A percentile compares a stretch with the other conserved stretches of the same genome.
Conservation (phyloP, 768 basidiomycete species). For the Russula abietina region DNA sequence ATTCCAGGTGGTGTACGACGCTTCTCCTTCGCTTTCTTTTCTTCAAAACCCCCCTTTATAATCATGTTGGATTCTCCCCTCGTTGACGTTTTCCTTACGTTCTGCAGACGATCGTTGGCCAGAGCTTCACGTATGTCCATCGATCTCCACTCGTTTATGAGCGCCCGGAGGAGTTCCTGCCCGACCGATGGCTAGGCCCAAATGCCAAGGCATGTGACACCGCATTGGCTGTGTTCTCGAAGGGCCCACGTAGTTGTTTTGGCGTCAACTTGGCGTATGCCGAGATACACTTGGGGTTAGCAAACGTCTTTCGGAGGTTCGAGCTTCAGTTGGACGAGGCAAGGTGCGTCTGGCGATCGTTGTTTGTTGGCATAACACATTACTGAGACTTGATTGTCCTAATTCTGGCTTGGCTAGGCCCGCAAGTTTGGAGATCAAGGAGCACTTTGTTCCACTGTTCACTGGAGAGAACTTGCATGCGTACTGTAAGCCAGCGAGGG, state of each 20-base stretch:
- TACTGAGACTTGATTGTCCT: not conserved
- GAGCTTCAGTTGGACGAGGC: constrained; percentile 32
- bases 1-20: constrained; percentile 37
- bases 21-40: not conserved
- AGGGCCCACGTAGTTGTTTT: constrained; percentile 41
- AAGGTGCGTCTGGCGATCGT: not conserved
- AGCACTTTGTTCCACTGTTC: constrained; percentile 16
- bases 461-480: constrained; percentile 5
- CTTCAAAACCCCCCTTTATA: not conserved
- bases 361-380: not conserved
- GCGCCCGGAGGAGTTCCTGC: constrained; percentile 36
- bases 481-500: constrained; percentile 6
- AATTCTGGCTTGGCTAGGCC: constrained; percentile 3
- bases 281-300: constrained; percentile 40
- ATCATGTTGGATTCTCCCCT: not conserved
- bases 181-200: constrained; percentile 40
- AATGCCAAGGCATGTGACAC: constrained; percentile 36
- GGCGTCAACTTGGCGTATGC: constrained; percentile 44
- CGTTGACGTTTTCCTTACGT: not conserved
- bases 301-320: constrained; percentile 37
- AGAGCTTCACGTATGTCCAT: constrained; percentile 37
- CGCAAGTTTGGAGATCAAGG: constrained; percentile 13
- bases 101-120: constrained; percentile 37
- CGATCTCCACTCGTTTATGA: constrained; percentile 38
- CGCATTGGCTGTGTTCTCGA: constrained; percentile 40